These are phyloP conservation scores for Tardiomyces digboiensis DNA, from an alignment of 1,139 yeast genomes.

Conservation along the genomic window DNA sequence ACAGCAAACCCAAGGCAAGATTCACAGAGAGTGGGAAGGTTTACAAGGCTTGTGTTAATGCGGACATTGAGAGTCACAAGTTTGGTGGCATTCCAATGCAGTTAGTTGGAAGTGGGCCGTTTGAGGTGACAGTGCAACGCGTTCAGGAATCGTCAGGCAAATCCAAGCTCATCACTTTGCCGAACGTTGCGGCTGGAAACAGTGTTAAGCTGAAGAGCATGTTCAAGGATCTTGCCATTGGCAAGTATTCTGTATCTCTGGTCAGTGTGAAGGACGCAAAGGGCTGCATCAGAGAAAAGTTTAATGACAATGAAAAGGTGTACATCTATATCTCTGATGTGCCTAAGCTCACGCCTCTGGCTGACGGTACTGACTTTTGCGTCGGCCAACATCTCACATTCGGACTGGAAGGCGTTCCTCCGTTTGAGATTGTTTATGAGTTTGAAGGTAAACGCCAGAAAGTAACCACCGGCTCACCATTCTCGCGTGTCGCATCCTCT, in stretches of 20 bases:
- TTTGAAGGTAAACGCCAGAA: constrained; percentile 56
- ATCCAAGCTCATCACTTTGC: constrained; percentile 25
- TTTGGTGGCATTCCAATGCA: constrained; percentile 48
- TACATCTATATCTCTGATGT: constrained; percentile 60
- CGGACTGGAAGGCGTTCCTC: constrained; percentile 68
- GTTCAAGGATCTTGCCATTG: constrained; percentile 38
- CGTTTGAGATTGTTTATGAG: constrained; percentile 63
- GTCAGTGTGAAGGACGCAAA: constrained; percentile 53
- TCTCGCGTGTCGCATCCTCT: constrained; percentile 66
- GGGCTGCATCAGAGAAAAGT: constrained; percentile 48
- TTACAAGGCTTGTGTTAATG: constrained; percentile 42
- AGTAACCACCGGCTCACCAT: constrained; percentile 48
- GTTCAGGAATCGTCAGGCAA: constrained; percentile 45
- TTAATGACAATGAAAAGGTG: constrained; percentile 22
- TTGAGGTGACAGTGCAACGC: constrained; percentile 42
- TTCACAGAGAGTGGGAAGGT: constrained; percentile 41
- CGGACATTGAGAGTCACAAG: constrained; percentile 16
- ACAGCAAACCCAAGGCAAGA: constrained; percentile 47
- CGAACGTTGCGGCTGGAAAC: constrained; percentile 22
- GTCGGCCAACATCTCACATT: constrained; percentile 87
- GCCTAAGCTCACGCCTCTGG: constrained; percentile 50
- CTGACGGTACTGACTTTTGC: constrained; percentile 43
- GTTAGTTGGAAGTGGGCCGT: constrained; percentile 57
- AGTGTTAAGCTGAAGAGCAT: constrained; percentile 31
- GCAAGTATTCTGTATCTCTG: constrained; percentile 50